These are phyloP conservation scores for Rubia occidens DNA, from an alignment of 305 asterid species.

Conservation along the genomic window DNA sequence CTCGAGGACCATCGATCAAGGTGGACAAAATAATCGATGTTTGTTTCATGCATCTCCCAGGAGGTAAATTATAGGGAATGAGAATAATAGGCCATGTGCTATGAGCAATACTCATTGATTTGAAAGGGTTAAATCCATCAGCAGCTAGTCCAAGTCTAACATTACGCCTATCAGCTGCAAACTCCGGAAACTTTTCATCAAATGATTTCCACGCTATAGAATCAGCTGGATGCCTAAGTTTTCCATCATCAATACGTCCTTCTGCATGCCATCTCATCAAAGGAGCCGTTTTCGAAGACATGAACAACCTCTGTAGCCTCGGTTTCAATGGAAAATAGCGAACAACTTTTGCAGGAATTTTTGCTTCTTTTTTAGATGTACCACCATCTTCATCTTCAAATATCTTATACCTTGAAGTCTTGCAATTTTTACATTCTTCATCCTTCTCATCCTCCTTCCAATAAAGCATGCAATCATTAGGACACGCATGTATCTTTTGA, in stretches of 20 bases:
- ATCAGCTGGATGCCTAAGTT: slow-evolving; percentile 7
- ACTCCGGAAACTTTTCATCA: neutral
- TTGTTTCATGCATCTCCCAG: neutral
- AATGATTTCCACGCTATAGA: neutral
- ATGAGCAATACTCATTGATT: neutral
- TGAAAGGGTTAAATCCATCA: slow-evolving; percentile 3
- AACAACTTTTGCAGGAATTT: neutral
- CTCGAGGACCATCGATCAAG: neutral
- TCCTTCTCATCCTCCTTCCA: neutral
- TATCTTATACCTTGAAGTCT: neutral
- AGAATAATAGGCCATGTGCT: neutral
- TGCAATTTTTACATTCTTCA: neutral
- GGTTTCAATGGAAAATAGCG: slow-evolving; percentile 3
- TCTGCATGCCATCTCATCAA: slow-evolving; percentile 13
- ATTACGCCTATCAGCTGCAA: neutral
- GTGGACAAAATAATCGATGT: neutral
- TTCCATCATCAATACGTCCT: neutral
- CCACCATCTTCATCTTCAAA: neutral
- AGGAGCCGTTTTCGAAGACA: neutral
- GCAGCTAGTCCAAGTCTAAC: slow-evolving; percentile 4
- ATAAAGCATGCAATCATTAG: neutral
- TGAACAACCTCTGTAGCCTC: neutral
- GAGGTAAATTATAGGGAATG: slow-evolving; percentile 1
- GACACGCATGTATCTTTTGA: neutral
- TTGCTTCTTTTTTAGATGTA: neutral